phyloP scores from a whole-genome alignment of 257 asterid species.

The Eucommia ulmoides region DNA sequence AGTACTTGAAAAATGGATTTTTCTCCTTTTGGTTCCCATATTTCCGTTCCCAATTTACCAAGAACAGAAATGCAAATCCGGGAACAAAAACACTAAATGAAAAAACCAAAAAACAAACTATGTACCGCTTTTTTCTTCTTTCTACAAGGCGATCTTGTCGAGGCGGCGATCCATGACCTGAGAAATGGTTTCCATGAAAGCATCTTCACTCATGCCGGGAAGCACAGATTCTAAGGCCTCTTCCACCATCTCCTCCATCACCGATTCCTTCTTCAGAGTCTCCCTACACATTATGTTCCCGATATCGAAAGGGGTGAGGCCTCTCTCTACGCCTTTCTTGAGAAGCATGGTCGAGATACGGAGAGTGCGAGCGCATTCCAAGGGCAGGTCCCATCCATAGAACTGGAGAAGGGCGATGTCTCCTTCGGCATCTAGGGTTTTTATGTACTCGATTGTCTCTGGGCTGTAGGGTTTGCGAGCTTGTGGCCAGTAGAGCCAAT shows the following conservation, averaged over 20 bases:
- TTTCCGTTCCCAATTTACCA: too few species aligned
- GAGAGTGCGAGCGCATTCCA: constrained; percentile 56
- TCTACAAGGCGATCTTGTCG: constrained; percentile 22
- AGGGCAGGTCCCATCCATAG: constrained; percentile 72
- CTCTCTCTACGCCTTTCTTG: constrained; percentile 69
- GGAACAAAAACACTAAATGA: too few species aligned
- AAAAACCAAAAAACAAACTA: constrained; percentile 1
- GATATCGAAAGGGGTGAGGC: constrained; percentile 64
- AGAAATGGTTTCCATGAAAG: constrained; percentile 56
- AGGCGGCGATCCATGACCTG: constrained; percentile 51
- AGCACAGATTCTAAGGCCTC: constrained; percentile 61
- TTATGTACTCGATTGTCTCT: constrained; percentile 52
- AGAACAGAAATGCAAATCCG: too few species aligned
- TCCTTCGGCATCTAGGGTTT: constrained; percentile 52
- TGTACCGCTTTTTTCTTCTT: constrained; percentile 8
- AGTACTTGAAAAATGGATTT: too few species aligned
- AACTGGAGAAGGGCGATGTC: constrained; percentile 65
- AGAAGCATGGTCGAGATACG: constrained; percentile 87
- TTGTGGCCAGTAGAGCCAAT: constrained; percentile 96
- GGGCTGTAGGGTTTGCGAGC: constrained; percentile 53
- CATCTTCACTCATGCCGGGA: constrained; percentile 57
- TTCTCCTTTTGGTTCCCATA: too few species aligned
- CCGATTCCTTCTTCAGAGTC: constrained; percentile 47
- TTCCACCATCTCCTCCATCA: constrained; percentile 55
- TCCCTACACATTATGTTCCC: constrained; percentile 78